These are phyloP conservation scores for Suillus discolor DNA, from an alignment of 768 basidiomycete genomes.

Conservation along the genomic window DNA sequence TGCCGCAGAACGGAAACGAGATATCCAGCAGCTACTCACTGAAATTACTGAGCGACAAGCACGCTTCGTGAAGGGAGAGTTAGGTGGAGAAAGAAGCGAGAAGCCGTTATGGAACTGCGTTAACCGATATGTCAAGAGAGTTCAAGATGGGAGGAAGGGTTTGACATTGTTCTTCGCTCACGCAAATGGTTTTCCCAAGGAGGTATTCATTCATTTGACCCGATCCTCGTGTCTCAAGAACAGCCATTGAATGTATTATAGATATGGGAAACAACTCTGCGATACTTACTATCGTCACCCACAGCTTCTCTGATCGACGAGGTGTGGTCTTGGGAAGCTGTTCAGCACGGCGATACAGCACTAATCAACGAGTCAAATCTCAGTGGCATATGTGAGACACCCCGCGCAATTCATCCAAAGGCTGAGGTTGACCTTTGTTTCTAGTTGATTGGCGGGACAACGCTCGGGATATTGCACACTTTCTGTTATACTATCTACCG, in stretches of 20 bases:
- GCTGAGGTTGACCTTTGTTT: not conserved
- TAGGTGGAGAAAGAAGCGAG: constrained; percentile 20
- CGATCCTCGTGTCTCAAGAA: not conserved
- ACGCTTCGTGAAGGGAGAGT: constrained; percentile 16
- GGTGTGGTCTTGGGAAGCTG: constrained; percentile 82
- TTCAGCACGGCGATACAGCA: constrained; percentile 85
- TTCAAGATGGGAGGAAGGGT: constrained; percentile 31
- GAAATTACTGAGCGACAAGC: constrained; percentile 22
- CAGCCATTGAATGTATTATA: constrained; percentile 29
- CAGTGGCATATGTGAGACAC: constrained; percentile 58
- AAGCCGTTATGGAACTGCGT: constrained; percentile 66
- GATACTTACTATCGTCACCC: constrained; percentile 48
- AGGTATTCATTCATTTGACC: constrained; percentile 44
- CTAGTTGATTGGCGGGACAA: constrained; percentile 81
- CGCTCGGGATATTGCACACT: constrained; percentile 76
- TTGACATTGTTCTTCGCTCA: constrained; percentile 79
- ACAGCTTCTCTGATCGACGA: constrained; percentile 56
- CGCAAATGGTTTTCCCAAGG: constrained; percentile 88
- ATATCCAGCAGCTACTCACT: constrained; percentile 16
- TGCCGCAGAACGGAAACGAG: constrained; percentile 15
- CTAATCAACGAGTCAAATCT: constrained; percentile 63
- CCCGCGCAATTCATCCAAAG: not conserved
- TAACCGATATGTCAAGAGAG: constrained; percentile 63
- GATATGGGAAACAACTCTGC: constrained; percentile 80
- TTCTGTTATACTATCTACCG: constrained; percentile 71